A percentile compares a stretch with the other conserved stretches of the same genome.
Evolutionary conservation across 2,329 filamentous ascomycete genomes (phyloP).

Genomic region (Dendryphion nanum): DNA sequence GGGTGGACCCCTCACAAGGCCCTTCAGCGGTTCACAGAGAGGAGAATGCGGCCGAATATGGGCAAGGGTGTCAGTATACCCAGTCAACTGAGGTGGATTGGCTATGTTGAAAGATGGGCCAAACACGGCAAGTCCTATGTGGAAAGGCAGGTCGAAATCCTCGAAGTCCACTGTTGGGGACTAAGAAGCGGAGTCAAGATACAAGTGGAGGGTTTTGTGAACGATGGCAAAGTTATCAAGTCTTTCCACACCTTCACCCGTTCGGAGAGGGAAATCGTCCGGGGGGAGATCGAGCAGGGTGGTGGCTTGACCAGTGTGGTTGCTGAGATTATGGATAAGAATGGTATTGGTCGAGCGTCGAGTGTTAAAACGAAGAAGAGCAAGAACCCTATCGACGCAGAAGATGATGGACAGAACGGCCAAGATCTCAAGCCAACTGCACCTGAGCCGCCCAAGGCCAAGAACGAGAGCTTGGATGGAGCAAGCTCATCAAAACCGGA

Average conservation of each 20-base stretch:
- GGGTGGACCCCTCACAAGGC: conserved; percentile 66
- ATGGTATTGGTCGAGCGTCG: conserved; percentile 25
- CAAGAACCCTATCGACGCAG: conserved; percentile 7
- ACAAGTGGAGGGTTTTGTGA: conserved; percentile 76
- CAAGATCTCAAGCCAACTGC: conserved; percentile 19
- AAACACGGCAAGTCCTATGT: conserved; percentile 73
- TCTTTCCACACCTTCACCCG: conserved; percentile 76
- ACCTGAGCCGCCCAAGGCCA: conserved; percentile 4
- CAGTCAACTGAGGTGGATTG: conserved; percentile 83
- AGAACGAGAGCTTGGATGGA: conserved; percentile 15
- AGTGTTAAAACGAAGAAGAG: conserved; percentile 20
- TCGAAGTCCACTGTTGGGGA: conserved; percentile 90
- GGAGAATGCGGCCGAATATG: conserved; percentile 86
- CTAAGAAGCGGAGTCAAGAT: conserved; percentile 85
- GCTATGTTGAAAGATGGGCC: conserved; percentile 87
- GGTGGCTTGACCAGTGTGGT: conserved; percentile 46
- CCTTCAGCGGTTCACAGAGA: conserved; percentile 68
- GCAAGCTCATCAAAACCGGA: conserved; percentile 15
- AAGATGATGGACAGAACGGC: conserved; percentile 7
- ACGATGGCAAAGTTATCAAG: conserved; percentile 87
- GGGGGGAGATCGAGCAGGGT: conserved; percentile 49
- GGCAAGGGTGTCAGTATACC: conserved; percentile 90
- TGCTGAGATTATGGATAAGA: conserved; percentile 44
- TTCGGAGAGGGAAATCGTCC: conserved; percentile 68
- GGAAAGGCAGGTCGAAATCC: conserved; percentile 77